Conservation (phyloP, 2,329 filamentous ascomycete species). For the Podosphaera fusca region DNA sequence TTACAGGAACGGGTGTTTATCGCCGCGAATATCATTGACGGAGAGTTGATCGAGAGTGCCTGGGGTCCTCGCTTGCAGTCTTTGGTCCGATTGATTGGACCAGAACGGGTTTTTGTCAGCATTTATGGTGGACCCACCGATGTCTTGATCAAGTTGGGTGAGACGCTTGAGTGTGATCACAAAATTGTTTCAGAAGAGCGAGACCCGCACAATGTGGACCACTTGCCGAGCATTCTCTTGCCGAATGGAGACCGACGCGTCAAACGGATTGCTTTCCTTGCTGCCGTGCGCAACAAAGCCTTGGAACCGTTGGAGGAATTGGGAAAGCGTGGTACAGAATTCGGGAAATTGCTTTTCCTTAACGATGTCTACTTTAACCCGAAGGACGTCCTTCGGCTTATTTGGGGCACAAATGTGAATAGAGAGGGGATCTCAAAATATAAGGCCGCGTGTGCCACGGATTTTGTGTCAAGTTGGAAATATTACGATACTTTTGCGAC, state of each 20-base stretch:
- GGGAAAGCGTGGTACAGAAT: conserved; percentile 23
- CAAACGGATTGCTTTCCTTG: conserved; percentile 52
- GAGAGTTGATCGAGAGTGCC: conserved; percentile 33
- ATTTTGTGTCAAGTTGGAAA: conserved; percentile 42
- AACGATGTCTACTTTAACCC: conserved; percentile 40
- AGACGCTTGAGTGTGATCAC: conserved; percentile 23
- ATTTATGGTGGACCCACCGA: conserved; percentile 39
- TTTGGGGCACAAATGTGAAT: conserved; percentile 37
- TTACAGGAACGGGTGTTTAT: conserved; percentile 46
- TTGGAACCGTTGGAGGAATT: conserved; percentile 38
- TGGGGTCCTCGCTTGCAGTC: conserved; percentile 40
- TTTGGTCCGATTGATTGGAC: conserved; percentile 41
- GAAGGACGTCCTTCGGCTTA: conserved; percentile 28
- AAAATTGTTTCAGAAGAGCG: conserved; percentile 36
- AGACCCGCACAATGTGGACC: conserved; percentile 25
- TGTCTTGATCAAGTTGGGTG: conserved; percentile 30
- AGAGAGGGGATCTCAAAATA: conserved; percentile 30
- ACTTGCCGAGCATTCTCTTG: conserved; percentile 34
- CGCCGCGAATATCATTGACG: conserved; percentile 48
- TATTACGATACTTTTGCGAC: conserved; percentile 58
- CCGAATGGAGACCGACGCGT: conserved; percentile 38
- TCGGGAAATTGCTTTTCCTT: conserved; percentile 35
- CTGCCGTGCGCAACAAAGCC: conserved; percentile 49
- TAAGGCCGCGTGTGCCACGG: conserved; percentile 45
- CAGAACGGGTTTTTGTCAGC: conserved; percentile 45